Conservation (phyloP, 352 stramenopile genomes). For the Saprolegnia parasitica region DNA sequence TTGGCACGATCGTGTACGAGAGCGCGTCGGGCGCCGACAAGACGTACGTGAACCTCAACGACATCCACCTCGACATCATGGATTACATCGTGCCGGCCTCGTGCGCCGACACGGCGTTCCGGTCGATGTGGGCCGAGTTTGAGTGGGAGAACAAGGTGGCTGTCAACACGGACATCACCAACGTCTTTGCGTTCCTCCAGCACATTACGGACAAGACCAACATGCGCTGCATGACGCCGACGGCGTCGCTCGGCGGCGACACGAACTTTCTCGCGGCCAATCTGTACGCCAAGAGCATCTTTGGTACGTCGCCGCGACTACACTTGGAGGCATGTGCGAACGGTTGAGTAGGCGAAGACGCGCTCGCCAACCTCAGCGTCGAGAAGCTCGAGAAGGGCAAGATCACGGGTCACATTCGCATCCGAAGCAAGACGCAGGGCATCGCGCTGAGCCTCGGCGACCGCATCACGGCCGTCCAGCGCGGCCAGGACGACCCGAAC, state of each 20-base stretch:
- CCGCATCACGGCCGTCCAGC: constrained; percentile 97
- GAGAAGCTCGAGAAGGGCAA: constrained; percentile 98
- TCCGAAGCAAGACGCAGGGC: constrained; percentile 99
- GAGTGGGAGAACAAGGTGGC: constrained; percentile 99
- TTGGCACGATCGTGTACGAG: constrained; percentile 99
- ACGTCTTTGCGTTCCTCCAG: constrained; percentile 96
- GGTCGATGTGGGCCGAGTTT: constrained; percentile 99
- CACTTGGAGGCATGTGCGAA: too few relatives aligned
- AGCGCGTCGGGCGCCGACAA: constrained; percentile 94
- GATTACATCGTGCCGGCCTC: constrained; percentile 98
- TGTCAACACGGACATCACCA: constrained; percentile 95
- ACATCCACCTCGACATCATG: constrained; percentile 99
- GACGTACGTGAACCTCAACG: constrained; percentile 99
- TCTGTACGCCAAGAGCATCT: constrained; percentile 89
- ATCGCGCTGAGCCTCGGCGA: constrained; percentile 99
- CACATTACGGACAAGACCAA: constrained; percentile 99
- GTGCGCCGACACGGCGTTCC: constrained; percentile 96
- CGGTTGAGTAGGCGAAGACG: constrained; percentile 87
- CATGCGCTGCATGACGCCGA: constrained; percentile 98
- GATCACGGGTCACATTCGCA: constrained; percentile 98
- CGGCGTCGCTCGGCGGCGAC: constrained; percentile 78
- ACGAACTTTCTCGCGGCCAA: constrained; percentile 93
- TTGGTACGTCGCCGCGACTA: constrained; percentile 79
- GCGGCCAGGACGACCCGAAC: constrained; percentile 75
- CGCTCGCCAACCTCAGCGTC: constrained; percentile 99